Evolutionary conservation across 2,329 filamentous ascomycete species (phyloP).

Genomic region (Arthrinium phaeospermum): DNA sequence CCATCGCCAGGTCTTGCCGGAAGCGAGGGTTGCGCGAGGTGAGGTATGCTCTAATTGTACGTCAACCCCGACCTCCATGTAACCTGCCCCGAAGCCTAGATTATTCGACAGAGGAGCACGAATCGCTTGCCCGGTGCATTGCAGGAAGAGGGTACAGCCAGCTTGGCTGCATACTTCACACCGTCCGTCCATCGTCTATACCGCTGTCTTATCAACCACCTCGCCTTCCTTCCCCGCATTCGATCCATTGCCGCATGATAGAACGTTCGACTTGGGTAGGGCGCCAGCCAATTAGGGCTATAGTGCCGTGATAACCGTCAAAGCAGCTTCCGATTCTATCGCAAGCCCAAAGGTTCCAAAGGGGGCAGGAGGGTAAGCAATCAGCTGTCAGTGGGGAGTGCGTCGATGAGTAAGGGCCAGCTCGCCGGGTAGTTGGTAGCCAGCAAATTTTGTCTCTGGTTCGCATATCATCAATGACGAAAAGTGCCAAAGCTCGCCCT

Average conservation of each 20-base stretch:
- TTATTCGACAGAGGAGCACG: background rate
- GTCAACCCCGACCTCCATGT: background rate
- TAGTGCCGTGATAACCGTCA: conserved; percentile 9
- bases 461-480: conserved; percentile 12
- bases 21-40: background rate
- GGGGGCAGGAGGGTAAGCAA: background rate
- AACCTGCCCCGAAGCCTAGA: background rate
- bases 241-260: conserved; percentile 7
- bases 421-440: background rate
- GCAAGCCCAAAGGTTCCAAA: background rate
- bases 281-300: background rate
- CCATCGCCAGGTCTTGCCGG: background rate
- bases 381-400: background rate
- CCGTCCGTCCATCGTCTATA: background rate
- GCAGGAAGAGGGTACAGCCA: background rate
- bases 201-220: background rate
- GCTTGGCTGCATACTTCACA: conserved; percentile 4
- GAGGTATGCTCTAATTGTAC: background rate
- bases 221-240: background rate
- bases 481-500: background rate
- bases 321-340: background rate
- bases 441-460: background rate
- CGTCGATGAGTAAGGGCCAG: background rate
- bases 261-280: background rate
- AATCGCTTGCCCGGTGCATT: background rate